Evolutionary conservation across 805 yeast species (phyloP), one percentile per base, ranked within the genome.

Genomic region (Yarrowia sp.): DNA sequence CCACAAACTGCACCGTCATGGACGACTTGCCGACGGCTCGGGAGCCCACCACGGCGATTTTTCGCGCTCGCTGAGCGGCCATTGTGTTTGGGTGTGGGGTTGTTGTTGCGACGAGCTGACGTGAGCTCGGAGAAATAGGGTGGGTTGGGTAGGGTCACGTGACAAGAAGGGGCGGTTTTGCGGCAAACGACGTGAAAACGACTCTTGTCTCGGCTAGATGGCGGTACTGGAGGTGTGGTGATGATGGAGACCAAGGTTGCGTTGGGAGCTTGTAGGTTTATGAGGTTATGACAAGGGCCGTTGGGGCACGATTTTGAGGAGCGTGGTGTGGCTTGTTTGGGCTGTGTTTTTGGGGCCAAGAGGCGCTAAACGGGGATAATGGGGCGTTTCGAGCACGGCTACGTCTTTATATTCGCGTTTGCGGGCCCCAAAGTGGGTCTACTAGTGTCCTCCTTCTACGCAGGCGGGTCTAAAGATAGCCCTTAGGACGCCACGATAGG

Each of bases 1-100:
- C 97, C 6, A 88, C 93, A 72, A 85, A 91, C 67, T 90, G 85
- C 10, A 89, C 90, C 1, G 91, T 86, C 76, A 90, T 77, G 1
- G 96, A 86, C 29, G 96, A 89, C 74, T 91, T 86, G 12, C 96
- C 97, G 22, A 90, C 97, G 35, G 92, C 87, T 58, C 96, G 80
- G 18, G 94, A 84, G 41, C 97, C 97, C 19, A 90, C 90, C 18
- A 91, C 87, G 13, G 96, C 96, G 62, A 91, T 80, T 71, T 88
- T 89, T 64, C 96, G 79, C 31, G 88, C 49, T 58, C 65, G 56
- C 21, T 62, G 64, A 13, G 62, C 29, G 19, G 65, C 39, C 64
- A 62, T 62, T 31, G n/a, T n/a, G n/a, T n/a, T n/a, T n/a, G n/a
- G 12, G 35, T 29, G 38, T 21, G 29, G 44, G 44, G 13, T 8